Evolutionary conservation across 345 rosid genomes (phyloP).

Genomic region (Theobroma cacao): DNA sequence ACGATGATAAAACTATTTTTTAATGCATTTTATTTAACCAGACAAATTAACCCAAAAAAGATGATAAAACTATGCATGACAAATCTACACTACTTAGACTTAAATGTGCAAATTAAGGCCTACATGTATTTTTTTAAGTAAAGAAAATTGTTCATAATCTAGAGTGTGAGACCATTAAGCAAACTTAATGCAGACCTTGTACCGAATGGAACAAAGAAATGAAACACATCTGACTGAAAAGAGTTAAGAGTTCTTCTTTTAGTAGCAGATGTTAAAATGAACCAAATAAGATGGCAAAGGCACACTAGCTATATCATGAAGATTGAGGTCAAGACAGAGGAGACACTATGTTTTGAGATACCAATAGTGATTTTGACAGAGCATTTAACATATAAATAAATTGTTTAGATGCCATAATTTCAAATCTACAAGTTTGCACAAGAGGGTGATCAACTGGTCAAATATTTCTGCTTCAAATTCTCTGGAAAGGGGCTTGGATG

Average conservation of each 20-base stretch:
- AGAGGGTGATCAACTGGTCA: background rate
- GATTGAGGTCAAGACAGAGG: background rate
- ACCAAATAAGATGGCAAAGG: background rate
- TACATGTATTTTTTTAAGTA: background rate
- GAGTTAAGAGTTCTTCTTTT: background rate
- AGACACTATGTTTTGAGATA: background rate
- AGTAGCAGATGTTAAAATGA: background rate
- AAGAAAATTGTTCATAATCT: background rate
- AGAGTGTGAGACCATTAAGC: background rate
- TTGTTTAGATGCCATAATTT: background rate
- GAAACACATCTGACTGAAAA: background rate
- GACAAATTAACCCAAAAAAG: background rate
- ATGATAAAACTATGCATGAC: background rate
- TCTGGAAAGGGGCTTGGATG: background rate
- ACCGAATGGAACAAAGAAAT: background rate
- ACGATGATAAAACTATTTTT: background rate
- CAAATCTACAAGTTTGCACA: background rate
- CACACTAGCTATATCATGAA: background rate
- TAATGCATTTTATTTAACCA: background rate
- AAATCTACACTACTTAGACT: background rate
- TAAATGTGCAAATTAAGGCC: background rate
- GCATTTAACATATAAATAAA: background rate
- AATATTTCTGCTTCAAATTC: background rate
- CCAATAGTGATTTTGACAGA: background rate
- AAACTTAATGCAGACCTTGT: background rate